phyloP scores from a whole-genome alignment of 805 yeast genomes.

The Saccharomycopsis amapae region DNA sequence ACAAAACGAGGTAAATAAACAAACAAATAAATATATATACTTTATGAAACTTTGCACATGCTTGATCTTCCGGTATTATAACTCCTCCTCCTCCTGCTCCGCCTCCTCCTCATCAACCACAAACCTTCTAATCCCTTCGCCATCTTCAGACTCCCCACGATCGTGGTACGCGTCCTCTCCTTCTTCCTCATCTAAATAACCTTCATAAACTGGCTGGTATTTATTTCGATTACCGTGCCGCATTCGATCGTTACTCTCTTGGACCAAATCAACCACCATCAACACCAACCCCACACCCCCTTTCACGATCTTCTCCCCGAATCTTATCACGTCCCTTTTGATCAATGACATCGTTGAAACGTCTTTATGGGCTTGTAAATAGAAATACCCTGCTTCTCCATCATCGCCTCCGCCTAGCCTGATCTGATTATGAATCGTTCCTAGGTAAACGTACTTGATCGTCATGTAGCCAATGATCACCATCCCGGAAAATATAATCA shows the following conservation, averaged over 20 bases:
- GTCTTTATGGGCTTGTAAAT: neutral
- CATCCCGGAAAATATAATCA: constrained; percentile 42
- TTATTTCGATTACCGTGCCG: neutral
- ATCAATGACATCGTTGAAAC: neutral
- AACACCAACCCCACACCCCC: neutral
- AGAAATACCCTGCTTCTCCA: neutral
- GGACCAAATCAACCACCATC: constrained; percentile 14
- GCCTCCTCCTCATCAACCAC: too few relatives aligned
- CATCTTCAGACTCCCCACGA: too few relatives aligned
- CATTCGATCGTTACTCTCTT: constrained; percentile 12
- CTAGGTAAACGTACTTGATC: neutral
- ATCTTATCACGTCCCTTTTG: neutral
- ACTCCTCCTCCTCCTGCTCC: too few relatives aligned
- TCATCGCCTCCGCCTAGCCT: constrained; percentile 67
- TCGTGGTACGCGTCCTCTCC: too few relatives aligned
- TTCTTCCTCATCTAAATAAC: neutral
- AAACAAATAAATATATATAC: too few relatives aligned
- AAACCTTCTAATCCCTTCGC: too few relatives aligned
- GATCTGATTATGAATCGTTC: constrained; percentile 33
- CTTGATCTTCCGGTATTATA: too few relatives aligned
- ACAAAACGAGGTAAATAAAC: too few relatives aligned
- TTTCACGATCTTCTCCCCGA: neutral
- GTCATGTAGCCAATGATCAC: constrained; percentile 4
- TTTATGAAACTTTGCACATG: too few relatives aligned
- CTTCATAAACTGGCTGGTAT: neutral